These are phyloP conservation scores for Sporothrix luriei DNA, from an alignment of 2,329 filamentous ascomycete genomes.

Conservation along the genomic window DNA sequence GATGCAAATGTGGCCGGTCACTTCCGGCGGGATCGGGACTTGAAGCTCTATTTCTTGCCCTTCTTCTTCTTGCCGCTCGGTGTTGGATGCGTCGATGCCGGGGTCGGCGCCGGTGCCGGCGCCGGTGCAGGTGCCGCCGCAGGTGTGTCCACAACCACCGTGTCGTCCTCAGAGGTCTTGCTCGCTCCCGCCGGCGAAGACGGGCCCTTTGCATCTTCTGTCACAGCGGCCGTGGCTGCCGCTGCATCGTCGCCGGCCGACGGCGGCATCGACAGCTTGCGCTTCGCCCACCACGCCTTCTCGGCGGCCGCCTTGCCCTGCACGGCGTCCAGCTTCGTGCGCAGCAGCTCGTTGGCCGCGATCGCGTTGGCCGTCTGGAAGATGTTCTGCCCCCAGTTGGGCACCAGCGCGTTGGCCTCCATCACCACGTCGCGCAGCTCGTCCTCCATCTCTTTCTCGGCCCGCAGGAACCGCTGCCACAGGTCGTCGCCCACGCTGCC, in stretches of 20 bases:
- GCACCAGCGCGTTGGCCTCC: constrained; percentile 89
- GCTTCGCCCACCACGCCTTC: constrained; percentile 89
- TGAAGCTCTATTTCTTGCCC: constrained; percentile 59
- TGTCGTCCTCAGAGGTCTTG: constrained; percentile 68
- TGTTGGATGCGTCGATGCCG: constrained; percentile 34
- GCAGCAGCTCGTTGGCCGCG: constrained; percentile 77
- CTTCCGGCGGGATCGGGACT: constrained; percentile 1
- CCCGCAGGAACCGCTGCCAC: constrained; percentile 87
- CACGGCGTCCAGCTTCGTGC: constrained; percentile 73
- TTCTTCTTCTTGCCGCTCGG: constrained; percentile 64
- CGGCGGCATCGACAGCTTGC: constrained; percentile 47
- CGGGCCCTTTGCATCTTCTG: constrained; percentile 66
- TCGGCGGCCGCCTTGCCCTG: constrained; percentile 71
- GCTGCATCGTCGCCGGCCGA: neutral
- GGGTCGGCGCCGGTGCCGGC: neutral
- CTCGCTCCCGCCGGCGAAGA: constrained; percentile 18
- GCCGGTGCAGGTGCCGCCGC: constrained; percentile 38
- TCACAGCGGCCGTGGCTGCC: constrained; percentile 61
- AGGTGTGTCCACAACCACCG: constrained; percentile 71
- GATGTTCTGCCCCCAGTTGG: constrained; percentile 90
- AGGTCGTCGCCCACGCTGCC: constrained; percentile 95
- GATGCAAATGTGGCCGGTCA: neutral
- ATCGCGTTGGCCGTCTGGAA: constrained; percentile 99
- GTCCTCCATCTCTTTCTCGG: constrained; percentile 97
- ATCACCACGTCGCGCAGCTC: constrained; percentile 91